Evolutionary conservation across 116 monocot species (phyloP), one percentile per base, ranked within the genome.

Genomic region (Cymodocea nodosa): DNA sequence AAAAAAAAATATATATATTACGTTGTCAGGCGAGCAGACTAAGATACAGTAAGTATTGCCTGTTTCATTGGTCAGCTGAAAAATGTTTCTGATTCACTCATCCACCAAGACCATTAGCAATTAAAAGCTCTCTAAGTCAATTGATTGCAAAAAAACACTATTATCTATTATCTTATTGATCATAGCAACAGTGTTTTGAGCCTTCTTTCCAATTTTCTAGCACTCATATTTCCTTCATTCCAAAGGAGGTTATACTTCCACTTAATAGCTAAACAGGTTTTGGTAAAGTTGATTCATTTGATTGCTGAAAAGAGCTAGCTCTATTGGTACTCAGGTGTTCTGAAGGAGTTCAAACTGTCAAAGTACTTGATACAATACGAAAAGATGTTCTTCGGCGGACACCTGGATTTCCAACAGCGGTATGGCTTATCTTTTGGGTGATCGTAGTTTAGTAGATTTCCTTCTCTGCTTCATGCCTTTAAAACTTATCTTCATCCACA

Each of bases 321-420:
- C 23, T 11, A 20, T 44, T 66, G 52, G 30, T 52, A 35, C 24
- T 25, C 37, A 89, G 88, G 88, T 70, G 35, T 57, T 82, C 88
- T 17, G 82, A 84, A 73, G 82, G 73, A 51, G 71, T 84, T 15
- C 76, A 82, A 56, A 89, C 84, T 52, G 73, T 77, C 3, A 76
- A 75, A 60, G 88, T 89, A 16, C 79, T 89, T 19, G 88, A 84
- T 73, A 89, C 88, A 57, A 77, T 89, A 48, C 81, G 79, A 14
- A 81, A 72, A 55, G 72, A 84, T 70, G 74, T 89, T 68, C 71
- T 89, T 36, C 66, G 68, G 52, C 65, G 70, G 36, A 84, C 88
- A 62, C 64, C 52, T 52, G 88, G 88, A n/a, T 82, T 89, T 56
- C 88, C 88, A 3, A 84, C 88, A 17, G 67, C 67, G 84, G 84